Evolutionary conservation across 2,329 filamentous ascomycete genomes (phyloP), one percentile per base, ranked within the genome.

Genomic region (Uncinocarpus reesii): DNA sequence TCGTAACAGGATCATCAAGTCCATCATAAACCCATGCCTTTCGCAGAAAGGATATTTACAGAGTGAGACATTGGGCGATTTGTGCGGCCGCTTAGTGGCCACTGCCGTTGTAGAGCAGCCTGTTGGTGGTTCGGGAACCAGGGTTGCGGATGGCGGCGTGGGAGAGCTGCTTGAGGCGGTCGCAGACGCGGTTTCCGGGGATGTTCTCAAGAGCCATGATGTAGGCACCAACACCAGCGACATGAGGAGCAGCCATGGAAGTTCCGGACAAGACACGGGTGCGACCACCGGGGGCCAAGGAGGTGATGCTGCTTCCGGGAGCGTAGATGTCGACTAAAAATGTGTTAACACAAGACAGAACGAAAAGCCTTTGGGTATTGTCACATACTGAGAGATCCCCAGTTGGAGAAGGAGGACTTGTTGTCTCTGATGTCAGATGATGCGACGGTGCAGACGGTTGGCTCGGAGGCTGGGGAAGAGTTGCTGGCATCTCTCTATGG

Each of bases 141-240:
- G 55, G 52, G 50, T 54, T 53, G 10, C 46, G 53, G 51, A 62
- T 50, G 42, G 55, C 58, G 23, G 47, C 53, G 15, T 56, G 55
- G 35, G 75, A 78, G 26, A 82, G 71, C 53, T 66, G 60, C 66
- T 73, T 74, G 58, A 82, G 72, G 53, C 72, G 67, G 51, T 67
- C 54, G 28, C 65, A 65, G 46, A 78, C 71, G 7, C 58, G 65
- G 36, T 60, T 64, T 41, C 64, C 63, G 7, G 63, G 68, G 52
- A 80, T 62, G 45, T 63, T 58, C 65, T 79, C 73, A 47, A 79
- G 69, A 45, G 68, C 57, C 42, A 60, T 73, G 40, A 76, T 63
- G 57, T 74, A 75, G 4, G 76, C 73, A 52, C 77, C 72, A 43
- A 77, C 65, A 50, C 77, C 76, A 7, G 74, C 71, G 51, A 77